A percentile compares a stretch with the other conserved stretches of the same genome.
Evolutionary conservation across 176 grass and related monocot genomes (phyloP).

Genomic region (Carex myosuroides): DNA sequence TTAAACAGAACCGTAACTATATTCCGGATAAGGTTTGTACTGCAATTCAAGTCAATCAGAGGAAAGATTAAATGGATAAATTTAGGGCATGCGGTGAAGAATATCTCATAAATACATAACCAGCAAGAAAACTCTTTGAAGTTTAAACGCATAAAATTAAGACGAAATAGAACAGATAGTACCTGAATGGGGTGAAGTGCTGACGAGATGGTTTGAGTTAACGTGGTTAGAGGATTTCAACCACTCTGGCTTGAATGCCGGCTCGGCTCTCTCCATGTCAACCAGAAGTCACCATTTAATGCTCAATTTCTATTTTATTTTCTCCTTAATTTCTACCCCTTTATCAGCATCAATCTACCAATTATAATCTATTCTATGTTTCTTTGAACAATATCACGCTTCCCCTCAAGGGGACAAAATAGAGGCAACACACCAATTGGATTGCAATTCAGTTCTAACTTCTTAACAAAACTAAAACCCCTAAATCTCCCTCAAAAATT

Average conservation of each 20-base stretch:
- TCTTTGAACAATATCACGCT: neutral
- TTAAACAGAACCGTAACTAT: neutral
- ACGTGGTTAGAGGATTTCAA: conserved; percentile 28
- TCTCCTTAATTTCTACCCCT: conserved; percentile 1
- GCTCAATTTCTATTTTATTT: conserved; percentile 21
- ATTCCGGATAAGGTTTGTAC: neutral
- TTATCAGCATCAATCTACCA: neutral
- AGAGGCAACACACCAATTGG: neutral
- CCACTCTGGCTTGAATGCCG: conserved; percentile 43
- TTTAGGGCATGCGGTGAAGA: neutral
- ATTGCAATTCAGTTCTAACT: neutral
- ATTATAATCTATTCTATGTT: neutral
- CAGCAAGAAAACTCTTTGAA: neutral
- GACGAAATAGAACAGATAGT: neutral
- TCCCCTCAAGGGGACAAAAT: neutral
- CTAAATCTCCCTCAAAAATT: neutral
- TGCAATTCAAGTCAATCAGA: neutral
- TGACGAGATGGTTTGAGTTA: conserved; percentile 11
- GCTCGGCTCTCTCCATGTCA: conserved; percentile 36
- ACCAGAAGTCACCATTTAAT: conserved; percentile 32
- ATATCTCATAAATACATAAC: neutral
- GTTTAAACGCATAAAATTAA: neutral
- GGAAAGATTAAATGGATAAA: neutral
- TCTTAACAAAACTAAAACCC: neutral
- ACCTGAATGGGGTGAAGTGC: conserved; percentile 22